These are phyloP conservation scores for Saksenaea vasiformis DNA, from an alignment of 371 early-diverging fungal genomes.

Conservation along the genomic window DNA sequence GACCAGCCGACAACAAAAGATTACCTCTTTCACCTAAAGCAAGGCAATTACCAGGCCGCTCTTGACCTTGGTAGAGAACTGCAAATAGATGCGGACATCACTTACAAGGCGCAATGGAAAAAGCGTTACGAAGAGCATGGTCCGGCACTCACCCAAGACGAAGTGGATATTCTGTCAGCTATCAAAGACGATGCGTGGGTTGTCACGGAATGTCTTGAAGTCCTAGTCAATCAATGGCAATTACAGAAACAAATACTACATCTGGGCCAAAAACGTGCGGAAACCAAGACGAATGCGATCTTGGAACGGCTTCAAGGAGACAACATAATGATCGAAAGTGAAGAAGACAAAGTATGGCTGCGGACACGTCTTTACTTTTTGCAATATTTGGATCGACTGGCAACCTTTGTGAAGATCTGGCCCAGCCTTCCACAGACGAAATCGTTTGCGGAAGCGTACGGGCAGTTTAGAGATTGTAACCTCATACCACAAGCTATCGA, in stretches of 20 bases:
- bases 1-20: conserved; percentile 36
- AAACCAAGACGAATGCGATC: conserved; percentile 44
- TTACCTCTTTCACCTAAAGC: conserved; percentile 37
- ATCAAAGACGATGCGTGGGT: conserved; percentile 72
- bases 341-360: conserved; percentile 29
- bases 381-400: conserved; percentile 67
- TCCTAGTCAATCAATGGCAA: conserved; percentile 28
- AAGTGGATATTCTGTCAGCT: conserved; percentile 52
- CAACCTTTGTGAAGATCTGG: conserved; percentile 64
- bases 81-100: conserved; percentile 57
- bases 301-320: conserved; percentile 28
- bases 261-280: conserved; percentile 56
- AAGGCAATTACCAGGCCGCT: conserved; percentile 65
- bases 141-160: conserved; percentile 27
- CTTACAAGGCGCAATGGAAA: conserved; percentile 69
- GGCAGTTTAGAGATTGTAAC: conserved; percentile 66
- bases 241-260: conserved; percentile 49
- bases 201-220: conserved; percentile 50
- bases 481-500: conserved; percentile 63
- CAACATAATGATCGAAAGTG: conserved; percentile 7
- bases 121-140: conserved; percentile 14
- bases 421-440: conserved; percentile 12
- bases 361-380: conserved; percentile 57
- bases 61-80: conserved; percentile 60
- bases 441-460: conserved; percentile 38